Evolutionary conservation across 805 yeast species (phyloP).

Genomic region (Candida sithepensis): DNA sequence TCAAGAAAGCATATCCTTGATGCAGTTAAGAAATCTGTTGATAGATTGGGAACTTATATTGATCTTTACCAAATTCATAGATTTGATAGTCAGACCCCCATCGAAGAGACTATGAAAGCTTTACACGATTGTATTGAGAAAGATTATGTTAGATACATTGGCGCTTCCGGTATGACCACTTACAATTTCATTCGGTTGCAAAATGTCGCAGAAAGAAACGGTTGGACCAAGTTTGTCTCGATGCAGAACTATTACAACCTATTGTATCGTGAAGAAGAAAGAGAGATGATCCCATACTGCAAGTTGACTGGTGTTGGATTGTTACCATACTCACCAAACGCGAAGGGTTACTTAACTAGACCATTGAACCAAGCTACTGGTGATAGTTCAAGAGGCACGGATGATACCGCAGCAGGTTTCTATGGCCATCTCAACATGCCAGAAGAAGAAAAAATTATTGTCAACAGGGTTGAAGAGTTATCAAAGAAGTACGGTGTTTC

Average conservation of each 20-base stretch:
- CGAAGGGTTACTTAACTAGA: slow-evolving; percentile 49
- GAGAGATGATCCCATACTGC: slow-evolving; percentile 54
- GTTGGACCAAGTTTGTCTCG: slow-evolving; percentile 53
- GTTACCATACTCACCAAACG: slow-evolving; percentile 59
- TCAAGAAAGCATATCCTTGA: slow-evolving; percentile 43
- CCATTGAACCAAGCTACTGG: slow-evolving; percentile 27
- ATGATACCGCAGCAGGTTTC: background rate
- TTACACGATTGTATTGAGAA: slow-evolving; percentile 45
- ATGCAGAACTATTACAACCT: slow-evolving; percentile 57
- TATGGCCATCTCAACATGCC: slow-evolving; percentile 17
- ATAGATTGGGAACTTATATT: slow-evolving; percentile 47
- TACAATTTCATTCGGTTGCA: slow-evolving; percentile 51
- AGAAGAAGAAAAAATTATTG: slow-evolving; percentile 32
- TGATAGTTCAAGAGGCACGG: background rate
- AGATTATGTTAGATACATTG: slow-evolving; percentile 50
- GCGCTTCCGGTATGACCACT: slow-evolving; percentile 58
- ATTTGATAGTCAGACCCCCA: slow-evolving; percentile 41
- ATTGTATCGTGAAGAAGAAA: slow-evolving; percentile 56
- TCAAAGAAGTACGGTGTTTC: slow-evolving; percentile 43
- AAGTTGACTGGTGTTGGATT: slow-evolving; percentile 47
- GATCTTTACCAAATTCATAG: slow-evolving; percentile 56
- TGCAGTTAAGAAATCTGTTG: slow-evolving; percentile 37
- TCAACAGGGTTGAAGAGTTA: slow-evolving; percentile 52
- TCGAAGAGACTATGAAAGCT: slow-evolving; percentile 51
- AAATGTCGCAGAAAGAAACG: slow-evolving; percentile 48